Conservation (phyloP, 345 rosid species). For the Camelina laxa region DNA sequence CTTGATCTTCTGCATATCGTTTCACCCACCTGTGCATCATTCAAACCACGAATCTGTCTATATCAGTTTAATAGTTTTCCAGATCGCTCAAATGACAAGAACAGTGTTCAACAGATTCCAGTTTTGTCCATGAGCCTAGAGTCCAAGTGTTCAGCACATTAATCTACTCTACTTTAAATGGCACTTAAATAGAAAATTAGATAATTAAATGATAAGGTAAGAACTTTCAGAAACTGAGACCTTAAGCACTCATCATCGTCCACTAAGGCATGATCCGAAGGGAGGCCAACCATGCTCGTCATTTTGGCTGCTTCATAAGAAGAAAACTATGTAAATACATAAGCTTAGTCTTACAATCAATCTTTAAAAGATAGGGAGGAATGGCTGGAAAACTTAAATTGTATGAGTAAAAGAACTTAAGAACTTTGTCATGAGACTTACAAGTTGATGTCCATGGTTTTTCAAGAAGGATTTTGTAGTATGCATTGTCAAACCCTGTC, state of each 20-base stretch:
- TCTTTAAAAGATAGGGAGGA: background rate
- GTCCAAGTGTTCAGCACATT: conserved; percentile 4
- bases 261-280: conserved; percentile 84
- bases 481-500: conserved; percentile 69
- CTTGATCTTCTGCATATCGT: conserved; percentile 67
- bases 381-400: conserved; percentile 9
- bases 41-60: conserved; percentile 11
- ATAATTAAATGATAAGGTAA: conserved; percentile 1
- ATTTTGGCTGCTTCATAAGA: conserved; percentile 57
- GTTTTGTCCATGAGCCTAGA: conserved; percentile 11
- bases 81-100: background rate
- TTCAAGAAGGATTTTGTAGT: conserved; percentile 80
- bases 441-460: conserved; percentile 89
- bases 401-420: background rate
- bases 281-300: conserved; percentile 89
- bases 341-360: background rate
- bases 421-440: conserved; percentile 38
- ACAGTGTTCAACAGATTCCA: background rate
- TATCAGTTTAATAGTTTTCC: conserved; percentile 24
- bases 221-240: conserved; percentile 44
- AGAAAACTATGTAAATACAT: background rate
- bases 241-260: conserved; percentile 87
- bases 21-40: conserved; percentile 69
- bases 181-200: background rate
- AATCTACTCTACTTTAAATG: conserved; percentile 6